phyloP scores from a whole-genome alignment of 257 asterid genomes.

The Henckelia pumila region DNA sequence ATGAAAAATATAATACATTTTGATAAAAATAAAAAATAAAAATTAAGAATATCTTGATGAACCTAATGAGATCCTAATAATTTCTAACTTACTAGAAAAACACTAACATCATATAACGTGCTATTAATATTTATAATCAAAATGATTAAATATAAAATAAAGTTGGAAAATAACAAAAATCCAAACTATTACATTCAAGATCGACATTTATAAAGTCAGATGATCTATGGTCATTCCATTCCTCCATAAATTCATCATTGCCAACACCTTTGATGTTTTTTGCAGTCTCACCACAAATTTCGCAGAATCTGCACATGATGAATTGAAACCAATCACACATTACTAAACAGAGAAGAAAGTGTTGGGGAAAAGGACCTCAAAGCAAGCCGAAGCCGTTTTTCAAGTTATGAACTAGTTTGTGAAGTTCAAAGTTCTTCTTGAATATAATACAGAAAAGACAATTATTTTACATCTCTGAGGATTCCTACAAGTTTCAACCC shows the following conservation, averaged over 20 bases:
- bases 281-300: conserved; percentile 70
- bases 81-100: no score
- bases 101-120: no score
- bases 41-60: no score
- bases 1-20: no score
- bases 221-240: conserved; percentile 57
- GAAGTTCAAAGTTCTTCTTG: not conserved
- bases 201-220: no score
- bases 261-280: conserved; percentile 49
- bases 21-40: no score
- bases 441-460: no score
- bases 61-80: no score
- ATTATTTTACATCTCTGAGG: not conserved
- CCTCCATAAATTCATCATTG: conserved; percentile 54
- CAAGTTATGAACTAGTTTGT: not conserved
- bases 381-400: not conserved
- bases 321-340: conserved; percentile 1
- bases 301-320: conserved; percentile 62
- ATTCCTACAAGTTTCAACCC: not conserved
- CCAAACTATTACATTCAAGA: no score
- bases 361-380: not conserved
- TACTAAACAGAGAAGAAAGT: not conserved
- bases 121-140: no score
- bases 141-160: no score
- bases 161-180: no score